Base-by-base conservation (phyloP, 768 basidiomycete species). In the Rhodotorula babjevae region DNA sequence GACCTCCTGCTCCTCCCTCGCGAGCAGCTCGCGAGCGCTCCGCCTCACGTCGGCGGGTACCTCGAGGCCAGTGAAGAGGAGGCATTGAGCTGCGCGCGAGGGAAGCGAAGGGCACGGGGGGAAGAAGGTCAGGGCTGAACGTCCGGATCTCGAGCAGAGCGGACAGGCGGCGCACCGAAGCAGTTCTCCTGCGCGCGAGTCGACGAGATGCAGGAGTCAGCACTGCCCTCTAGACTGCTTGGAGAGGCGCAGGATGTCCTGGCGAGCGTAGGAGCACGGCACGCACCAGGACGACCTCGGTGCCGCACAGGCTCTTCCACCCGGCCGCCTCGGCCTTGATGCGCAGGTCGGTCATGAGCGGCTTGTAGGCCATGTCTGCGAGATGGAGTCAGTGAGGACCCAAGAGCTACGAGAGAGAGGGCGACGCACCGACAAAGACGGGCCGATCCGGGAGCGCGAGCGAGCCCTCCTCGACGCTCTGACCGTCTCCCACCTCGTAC, bases 351-450 rank as follows among this genome's bases (percentile, higher is more conserved):
- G 62, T 63, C 31, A 27, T 36, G 9, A 23, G 62, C 49, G 62
- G 62, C 62, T 63, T 63, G 62, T 63, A 63, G 10, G 52, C 62
- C 62, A 63, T 63, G 62, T 63, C 62, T 63, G 50, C 25, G 7
- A 36, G 5, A 23, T 0, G 15, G 10, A 3, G 12, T 36, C 10
- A 8, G 19, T 23, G 2, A 52, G 29, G 0, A 14, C 47, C 7
- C 1, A 0, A 16, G 19, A 16, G 7, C 19, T 2, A 40, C 3
- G n/a, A 23, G 15, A 21, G 18, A 23, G 11, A 11, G 25, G n/a
- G 8, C 7, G 11, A 21, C 62, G 50, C 36, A 63, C 62, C 62
- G 62, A 63, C 33, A 42, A 63, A 63, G 23, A 63, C 33, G 16
- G 50, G 62, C 36, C 33, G 25, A 16, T 52, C 27, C 9, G 62